Evolutionary conservation across 768 basidiomycete genomes (phyloP).

Genomic region (Trametopsis cervina): DNA sequence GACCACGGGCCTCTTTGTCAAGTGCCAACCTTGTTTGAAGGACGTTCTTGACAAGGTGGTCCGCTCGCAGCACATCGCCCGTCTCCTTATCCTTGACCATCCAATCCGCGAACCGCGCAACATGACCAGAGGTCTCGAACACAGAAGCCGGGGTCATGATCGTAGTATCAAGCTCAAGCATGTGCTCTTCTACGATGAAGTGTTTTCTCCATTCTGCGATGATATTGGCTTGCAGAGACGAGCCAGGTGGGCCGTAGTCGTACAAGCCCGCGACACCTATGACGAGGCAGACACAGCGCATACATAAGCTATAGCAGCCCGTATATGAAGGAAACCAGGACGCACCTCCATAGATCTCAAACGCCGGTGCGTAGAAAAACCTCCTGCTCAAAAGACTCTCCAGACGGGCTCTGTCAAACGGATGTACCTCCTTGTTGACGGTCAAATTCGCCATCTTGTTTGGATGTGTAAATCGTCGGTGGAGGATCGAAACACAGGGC

Average conservation of each 20-base stretch:
- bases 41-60: constrained; percentile 92
- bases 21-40: constrained; percentile 86
- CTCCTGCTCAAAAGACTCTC: constrained; percentile 83
- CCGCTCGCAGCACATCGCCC: constrained; percentile 95
- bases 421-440: constrained; percentile 78
- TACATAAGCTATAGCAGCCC: not conserved
- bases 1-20: constrained; percentile 83
- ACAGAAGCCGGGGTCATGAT: constrained; percentile 95
- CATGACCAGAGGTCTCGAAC: constrained; percentile 96
- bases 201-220: constrained; percentile 95
- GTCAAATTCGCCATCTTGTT: constrained; percentile 13
- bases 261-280: constrained; percentile 94
- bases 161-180: constrained; percentile 98
- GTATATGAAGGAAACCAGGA: constrained; percentile 10
- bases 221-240: constrained; percentile 93
- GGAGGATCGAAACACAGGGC: not conserved
- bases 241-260: constrained; percentile 96
- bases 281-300: not conserved
- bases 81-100: constrained; percentile 96
- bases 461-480: not conserved
- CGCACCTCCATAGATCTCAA: constrained; percentile 97
- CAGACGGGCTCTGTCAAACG: constrained; percentile 81
- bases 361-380: constrained; percentile 98
- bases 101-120: constrained; percentile 98
- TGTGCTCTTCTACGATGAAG: constrained; percentile 97